Evolutionary conservation across 139 green algal species (phyloP).

Genomic region (Closterium sp.): DNA sequence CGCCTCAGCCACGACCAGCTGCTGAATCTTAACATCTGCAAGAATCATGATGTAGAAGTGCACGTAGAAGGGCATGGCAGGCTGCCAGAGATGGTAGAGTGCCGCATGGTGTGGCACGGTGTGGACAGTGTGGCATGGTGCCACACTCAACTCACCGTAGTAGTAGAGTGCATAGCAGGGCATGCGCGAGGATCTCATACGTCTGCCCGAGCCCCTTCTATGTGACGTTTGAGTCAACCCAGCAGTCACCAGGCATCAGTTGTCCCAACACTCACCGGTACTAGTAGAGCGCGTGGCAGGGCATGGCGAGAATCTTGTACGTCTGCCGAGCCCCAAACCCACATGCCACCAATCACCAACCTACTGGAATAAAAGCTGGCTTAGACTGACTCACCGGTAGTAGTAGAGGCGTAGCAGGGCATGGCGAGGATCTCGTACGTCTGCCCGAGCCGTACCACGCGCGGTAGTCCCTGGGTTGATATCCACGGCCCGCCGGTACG

Average conservation of each 20-base stretch:
- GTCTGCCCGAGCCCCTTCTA: slow-evolving; percentile 98
- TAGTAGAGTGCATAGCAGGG: slow-evolving; percentile 86
- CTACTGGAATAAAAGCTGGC: too few species aligned
- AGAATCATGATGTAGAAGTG: neutral
- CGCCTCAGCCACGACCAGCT: too few species aligned
- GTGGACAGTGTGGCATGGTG: neutral
- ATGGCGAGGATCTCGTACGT: slow-evolving; percentile 96
- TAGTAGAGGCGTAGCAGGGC: slow-evolving; percentile 88
- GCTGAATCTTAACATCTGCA: slow-evolving; percentile 5
- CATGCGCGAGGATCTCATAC: slow-evolving; percentile 95
- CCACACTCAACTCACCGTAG: slow-evolving; percentile 62
- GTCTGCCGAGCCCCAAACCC: too few species aligned
- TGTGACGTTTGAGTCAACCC: too few species aligned
- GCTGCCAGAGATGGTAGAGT: neutral
- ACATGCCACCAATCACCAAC: too few species aligned
- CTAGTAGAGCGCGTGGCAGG: too few species aligned
- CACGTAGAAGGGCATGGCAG: neutral
- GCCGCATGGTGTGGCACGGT: neutral
- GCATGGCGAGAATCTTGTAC: too few species aligned
- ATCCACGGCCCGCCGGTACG: slow-evolving; percentile 54
- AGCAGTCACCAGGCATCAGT: too few species aligned
- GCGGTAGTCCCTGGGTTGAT: slow-evolving; percentile 88
- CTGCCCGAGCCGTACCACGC: slow-evolving; percentile 98
- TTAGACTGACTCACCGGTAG: slow-evolving; percentile 62
- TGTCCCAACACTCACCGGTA: too few species aligned